Conservation (phyloP, 306 rosid genomes). For the Crotalaria pallida region DNA sequence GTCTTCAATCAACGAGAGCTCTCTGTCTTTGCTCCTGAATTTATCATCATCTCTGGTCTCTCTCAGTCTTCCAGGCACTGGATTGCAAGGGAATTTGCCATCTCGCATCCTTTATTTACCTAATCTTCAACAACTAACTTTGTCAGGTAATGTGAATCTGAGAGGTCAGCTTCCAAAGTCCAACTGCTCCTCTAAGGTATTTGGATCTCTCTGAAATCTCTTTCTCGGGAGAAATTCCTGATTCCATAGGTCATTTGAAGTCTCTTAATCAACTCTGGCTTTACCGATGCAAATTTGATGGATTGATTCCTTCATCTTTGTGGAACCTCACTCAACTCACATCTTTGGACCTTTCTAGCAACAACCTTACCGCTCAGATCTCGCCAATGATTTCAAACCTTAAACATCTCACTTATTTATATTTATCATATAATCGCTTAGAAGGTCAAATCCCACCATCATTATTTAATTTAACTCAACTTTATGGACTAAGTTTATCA, state of each 20-base stretch:
- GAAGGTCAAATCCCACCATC: conserved; percentile 5
- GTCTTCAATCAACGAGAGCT: not conserved
- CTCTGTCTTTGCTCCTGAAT: not conserved
- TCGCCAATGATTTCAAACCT: not conserved
- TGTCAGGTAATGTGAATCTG: not conserved
- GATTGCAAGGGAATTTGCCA: not conserved
- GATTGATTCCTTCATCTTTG: not conserved
- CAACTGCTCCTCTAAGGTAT: not conserved
- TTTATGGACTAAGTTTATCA: not conserved
- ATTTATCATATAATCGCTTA: not conserved
- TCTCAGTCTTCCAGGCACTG: not conserved
- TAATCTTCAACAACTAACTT: not conserved
- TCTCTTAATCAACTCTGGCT: not conserved
- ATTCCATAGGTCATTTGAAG: not conserved
- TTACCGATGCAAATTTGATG: not conserved
- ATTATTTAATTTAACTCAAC: conserved; percentile 1
- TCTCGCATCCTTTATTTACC: not conserved
- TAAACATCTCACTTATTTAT: not conserved
- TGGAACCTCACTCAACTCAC: conserved; percentile 21
- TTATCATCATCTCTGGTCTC: conserved; percentile 15
- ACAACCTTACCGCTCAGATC: conserved; percentile 15
- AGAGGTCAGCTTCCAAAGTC: not conserved
- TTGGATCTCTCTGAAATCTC: not conserved
- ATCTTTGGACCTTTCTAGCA: not conserved
- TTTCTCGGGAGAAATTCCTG: not conserved